Evolutionary conservation across 2,329 filamentous ascomycete genomes (phyloP), one percentile per base, ranked within the genome.

Genomic region (Phialocephala sp.): DNA sequence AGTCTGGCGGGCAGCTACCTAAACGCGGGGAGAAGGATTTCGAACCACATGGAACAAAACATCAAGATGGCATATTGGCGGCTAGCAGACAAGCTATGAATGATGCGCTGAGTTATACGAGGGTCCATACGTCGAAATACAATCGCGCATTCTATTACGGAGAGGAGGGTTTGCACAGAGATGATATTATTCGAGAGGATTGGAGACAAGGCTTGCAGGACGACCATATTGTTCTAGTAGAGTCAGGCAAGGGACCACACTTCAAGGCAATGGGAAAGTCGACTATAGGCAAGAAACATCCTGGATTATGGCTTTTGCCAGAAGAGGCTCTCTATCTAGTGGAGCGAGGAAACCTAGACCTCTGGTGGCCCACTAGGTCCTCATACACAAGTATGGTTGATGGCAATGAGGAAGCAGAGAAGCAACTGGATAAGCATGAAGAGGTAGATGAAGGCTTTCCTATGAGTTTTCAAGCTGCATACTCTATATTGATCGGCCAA

Each of bases 1-100:
- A 85, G 74, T 79, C 81, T 61, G 79, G 81, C 56, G 50, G 50
- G 11, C 84, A 84, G 9, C 85, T 94, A 12, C 93, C 97, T 41
- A 93, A 94, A 71, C 92, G 93, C 69, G 95, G 95, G 67, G 93
- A 97, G 77, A 99, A 99, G 79, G 95, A 99, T 80, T 99, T 97
- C 77, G 95, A 98, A 80, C 89, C 91, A 35, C 93, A 98, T 79
- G 91, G 92, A 57, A 98, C 95, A 2, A 86, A 87, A 37, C 87
- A 91, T 37, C 95, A 99, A 79, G 88, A 90, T 70, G 84, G 86
- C 64, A 87, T 90, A 9, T 88, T 99, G 60, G 90, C 93, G 74
- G 87, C 91, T 56, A 97, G 93, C 68, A 89, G 94, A 62, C 84
- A 86, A 71, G 94, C 94, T 22, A 95, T 99, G 91, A 91, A 97